These are phyloP conservation scores for Zymoseptoria ardabiliae DNA, from an alignment of 2,329 filamentous ascomycete genomes.

Conservation along the genomic window DNA sequence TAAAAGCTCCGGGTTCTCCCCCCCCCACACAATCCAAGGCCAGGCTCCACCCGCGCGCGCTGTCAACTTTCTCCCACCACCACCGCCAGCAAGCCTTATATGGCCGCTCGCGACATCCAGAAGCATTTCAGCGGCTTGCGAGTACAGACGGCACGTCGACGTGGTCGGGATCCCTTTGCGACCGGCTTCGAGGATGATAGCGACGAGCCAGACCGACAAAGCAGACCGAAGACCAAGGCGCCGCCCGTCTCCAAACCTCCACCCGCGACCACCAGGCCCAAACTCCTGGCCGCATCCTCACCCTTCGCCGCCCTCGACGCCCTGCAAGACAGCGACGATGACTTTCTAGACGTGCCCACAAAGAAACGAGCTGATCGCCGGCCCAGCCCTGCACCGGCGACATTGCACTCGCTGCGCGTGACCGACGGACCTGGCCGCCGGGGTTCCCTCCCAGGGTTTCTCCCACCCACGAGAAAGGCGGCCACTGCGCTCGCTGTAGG, in stretches of 20 bases:
- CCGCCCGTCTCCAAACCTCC: conserved; percentile 15
- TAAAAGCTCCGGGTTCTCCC: background rate
- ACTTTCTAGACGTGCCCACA: conserved; percentile 18
- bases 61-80: conserved; percentile 1
- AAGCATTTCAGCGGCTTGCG: conserved; percentile 28
- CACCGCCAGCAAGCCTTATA: conserved; percentile 7
- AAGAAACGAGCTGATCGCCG: conserved; percentile 20
- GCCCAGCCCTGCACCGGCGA: conserved; percentile 23
- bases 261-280: conserved; percentile 5
- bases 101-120: conserved; percentile 28
- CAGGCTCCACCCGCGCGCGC: background rate
- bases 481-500: conserved; percentile 25
- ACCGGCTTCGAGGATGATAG: conserved; percentile 30
- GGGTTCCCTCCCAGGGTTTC: conserved; percentile 14
- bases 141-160: conserved; percentile 25
- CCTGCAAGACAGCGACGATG: conserved; percentile 22
- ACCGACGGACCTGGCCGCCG: conserved; percentile 17
- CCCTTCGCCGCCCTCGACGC: conserved; percentile 15
- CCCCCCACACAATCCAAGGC: background rate
- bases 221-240: conserved; percentile 21
- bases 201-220: conserved; percentile 21
- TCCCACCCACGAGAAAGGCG: conserved; percentile 14
- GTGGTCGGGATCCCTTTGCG: conserved; percentile 25
- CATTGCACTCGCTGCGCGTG: conserved; percentile 13
- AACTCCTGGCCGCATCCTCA: conserved; percentile 10